Conservation (phyloP, 106 monocot genomes). For the Alisma plantagoaquatica region DNA sequence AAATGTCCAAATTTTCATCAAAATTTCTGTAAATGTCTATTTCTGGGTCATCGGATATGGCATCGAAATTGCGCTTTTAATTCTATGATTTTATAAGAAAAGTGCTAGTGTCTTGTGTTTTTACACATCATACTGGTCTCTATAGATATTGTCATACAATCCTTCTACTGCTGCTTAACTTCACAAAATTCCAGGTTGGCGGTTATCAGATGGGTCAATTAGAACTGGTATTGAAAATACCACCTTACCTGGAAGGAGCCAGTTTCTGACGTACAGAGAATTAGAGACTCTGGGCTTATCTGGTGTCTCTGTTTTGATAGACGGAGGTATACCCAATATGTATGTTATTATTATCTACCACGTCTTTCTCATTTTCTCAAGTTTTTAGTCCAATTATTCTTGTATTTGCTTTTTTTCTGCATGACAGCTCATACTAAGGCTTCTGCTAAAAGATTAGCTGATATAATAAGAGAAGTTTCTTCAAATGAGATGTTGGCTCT, state of each 20-base stretch:
- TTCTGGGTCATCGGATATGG: no score
- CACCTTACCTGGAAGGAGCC: constrained; percentile 64
- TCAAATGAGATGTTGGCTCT: constrained; percentile 44
- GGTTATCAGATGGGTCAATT: constrained; percentile 57
- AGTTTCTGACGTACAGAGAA: constrained; percentile 54
- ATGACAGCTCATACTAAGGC: constrained; percentile 92
- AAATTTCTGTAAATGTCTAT: no score
- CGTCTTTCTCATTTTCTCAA: not conserved
- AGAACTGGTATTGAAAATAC: constrained; percentile 62
- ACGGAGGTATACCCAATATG: constrained; percentile 64
- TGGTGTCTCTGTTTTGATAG: constrained; percentile 53
- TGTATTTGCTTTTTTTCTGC: not conserved
- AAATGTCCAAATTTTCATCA: no score
- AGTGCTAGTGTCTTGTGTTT: constrained; percentile 22
- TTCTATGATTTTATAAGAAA: constrained; percentile 53
- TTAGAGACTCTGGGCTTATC: constrained; percentile 40
- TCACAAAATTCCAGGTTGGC: constrained; percentile 59
- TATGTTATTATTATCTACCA: not conserved
- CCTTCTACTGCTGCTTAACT: no score
- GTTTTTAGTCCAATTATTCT: not conserved
- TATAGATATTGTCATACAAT: no score
- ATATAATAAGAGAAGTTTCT: constrained; percentile 33
- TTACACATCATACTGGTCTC: not conserved
- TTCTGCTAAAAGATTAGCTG: constrained; percentile 78
- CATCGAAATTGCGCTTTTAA: no score